phyloP scores from a whole-genome alignment of 768 basidiomycete species.

The Phylloporus arenicola region DNA sequence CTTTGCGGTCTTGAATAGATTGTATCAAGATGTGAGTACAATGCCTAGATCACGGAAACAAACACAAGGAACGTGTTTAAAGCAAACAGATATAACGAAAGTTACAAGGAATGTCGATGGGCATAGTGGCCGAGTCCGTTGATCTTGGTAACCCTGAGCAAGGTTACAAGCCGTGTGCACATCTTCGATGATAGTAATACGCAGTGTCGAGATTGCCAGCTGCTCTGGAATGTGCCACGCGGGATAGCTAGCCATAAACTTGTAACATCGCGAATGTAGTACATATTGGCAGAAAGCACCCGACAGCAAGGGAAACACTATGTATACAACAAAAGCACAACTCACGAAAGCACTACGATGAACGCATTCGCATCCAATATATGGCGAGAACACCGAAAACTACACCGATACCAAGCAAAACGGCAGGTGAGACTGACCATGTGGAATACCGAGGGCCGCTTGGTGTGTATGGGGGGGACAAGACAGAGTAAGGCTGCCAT shows the following conservation, averaged over 20 bases:
- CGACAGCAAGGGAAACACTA: background rate
- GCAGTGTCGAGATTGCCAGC: too few relatives aligned
- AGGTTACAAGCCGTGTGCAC: too few relatives aligned
- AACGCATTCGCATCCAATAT: background rate
- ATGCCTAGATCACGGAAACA: background rate
- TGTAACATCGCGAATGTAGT: too few relatives aligned
- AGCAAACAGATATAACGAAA: background rate
- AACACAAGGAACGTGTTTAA: conserved; percentile 2
- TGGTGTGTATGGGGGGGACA: too few relatives aligned
- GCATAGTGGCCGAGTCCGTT: conserved; percentile 13
- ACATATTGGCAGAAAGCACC: background rate
- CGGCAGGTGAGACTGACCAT: too few relatives aligned
- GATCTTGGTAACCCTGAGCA: too few relatives aligned
- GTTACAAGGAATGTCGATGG: conserved; percentile 18
- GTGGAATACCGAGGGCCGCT: too few relatives aligned
- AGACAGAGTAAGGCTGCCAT: too few relatives aligned
- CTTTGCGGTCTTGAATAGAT: conserved; percentile 14
- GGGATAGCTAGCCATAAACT: too few relatives aligned
- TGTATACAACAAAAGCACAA: background rate
- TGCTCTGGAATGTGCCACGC: too few relatives aligned
- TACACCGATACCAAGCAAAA: too few relatives aligned
- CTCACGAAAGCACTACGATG: background rate
- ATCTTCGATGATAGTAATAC: too few relatives aligned
- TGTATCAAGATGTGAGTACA: conserved; percentile 13
- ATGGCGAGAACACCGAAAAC: background rate